Base-by-base conservation (phyloP, 2,329 filamentous ascomycete genomes). In the Basipetospora chlamydospora region DNA sequence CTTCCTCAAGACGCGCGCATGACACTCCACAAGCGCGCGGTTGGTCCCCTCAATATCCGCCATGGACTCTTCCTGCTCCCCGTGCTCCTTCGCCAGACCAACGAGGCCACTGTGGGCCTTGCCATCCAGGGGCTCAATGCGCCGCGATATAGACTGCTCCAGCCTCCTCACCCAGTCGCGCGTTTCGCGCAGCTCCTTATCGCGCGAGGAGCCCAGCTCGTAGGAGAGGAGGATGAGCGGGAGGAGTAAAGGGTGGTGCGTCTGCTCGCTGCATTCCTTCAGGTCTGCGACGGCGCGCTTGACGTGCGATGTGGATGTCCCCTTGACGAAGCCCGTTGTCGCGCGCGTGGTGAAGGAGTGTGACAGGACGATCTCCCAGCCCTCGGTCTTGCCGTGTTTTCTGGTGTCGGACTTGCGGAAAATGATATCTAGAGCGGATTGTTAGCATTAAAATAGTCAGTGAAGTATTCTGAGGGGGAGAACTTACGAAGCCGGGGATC, bases 351-450 rank as follows among this genome's bases (percentile, higher is more conserved):
- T 57, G 52, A 76, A 66, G 31, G 60, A 64, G 51, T 77, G 61
- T 3, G 70, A 73, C 21, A 77, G 63, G 58, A 73, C 72, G 39
- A 76, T 59, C 53, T 77, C 73, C 70, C 71, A 77, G 32, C 73
- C 73, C 38, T 73, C 66, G 12, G 73, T 77, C 47, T 62, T 63
- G 41, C 70, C 72, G 54, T 70, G 75, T 49, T 77, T 77, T 34
- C 69, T 66, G 22, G 77, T 73, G 47, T 77, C 73, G 12, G 69
- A 74, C 52, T 77, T 77, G 43, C 73, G 67, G 48, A 72, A 73
- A 40, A 77, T 63, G 44, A 77, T 69, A 46, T 77, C 66, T 70
- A 39, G 6, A 9, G 11, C 8, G 3, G 8, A 32, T 11, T 5
- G 10, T 12, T 18, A 26, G 22, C 10, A 12, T 22, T 16, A 17